These are phyloP conservation scores for Auricularia sp. DNA, from an alignment of 768 basidiomycete genomes.

Conservation along the genomic window DNA sequence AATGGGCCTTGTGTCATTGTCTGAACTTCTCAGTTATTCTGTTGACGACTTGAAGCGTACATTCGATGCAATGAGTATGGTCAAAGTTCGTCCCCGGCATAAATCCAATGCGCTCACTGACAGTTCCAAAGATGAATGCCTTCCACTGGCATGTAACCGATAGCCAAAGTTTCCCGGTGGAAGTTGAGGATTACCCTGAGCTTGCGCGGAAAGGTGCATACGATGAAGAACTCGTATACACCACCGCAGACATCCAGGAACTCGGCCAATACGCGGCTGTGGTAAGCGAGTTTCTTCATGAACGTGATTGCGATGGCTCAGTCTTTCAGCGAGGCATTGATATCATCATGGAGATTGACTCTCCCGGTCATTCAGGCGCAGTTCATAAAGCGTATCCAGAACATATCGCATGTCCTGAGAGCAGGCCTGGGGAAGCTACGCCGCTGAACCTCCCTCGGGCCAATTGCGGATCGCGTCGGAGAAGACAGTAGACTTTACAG, in stretches of 20 bases:
- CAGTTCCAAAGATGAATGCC: conserved; percentile 19
- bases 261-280: conserved; percentile 24
- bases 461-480: conserved; percentile 23
- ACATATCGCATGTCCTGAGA: conserved; percentile 22
- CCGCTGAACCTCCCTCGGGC: conserved; percentile 28
- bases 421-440: conserved; percentile 14
- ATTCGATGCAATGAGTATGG: conserved; percentile 26
- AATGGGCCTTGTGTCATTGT: conserved; percentile 9
- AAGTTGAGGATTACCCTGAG: conserved; percentile 20
- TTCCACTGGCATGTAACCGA: conserved; percentile 31
- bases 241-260: conserved; percentile 16
- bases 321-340: conserved; percentile 25
- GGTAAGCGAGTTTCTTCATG: conserved; percentile 12
- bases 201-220: conserved; percentile 25
- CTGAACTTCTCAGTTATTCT: conserved; percentile 6
- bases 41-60: conserved; percentile 19
- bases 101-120: neutral
- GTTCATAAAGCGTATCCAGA: conserved; percentile 26
- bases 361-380: conserved; percentile 29
- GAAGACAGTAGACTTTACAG: conserved; percentile 15
- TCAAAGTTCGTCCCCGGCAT: conserved; percentile 18
- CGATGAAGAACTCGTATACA: conserved; percentile 18
- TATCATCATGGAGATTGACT: conserved; percentile 29
- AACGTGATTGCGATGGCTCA: neutral
- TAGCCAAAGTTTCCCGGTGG: conserved; percentile 24